Conservation (phyloP, 177 flowering plant genomes). For the Vitis hybrid region DNA sequence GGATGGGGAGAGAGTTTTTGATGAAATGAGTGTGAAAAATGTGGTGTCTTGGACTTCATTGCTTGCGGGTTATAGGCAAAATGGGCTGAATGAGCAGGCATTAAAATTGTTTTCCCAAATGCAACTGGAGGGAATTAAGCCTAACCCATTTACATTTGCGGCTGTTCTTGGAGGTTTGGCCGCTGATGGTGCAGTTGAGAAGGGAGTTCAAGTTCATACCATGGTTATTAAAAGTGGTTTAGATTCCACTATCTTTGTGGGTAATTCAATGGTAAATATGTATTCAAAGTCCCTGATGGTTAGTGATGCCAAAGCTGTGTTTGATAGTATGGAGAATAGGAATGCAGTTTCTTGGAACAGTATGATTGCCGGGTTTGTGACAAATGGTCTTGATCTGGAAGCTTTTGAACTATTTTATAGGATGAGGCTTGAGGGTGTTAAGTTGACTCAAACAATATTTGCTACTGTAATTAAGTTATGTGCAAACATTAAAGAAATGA, state of each 20-base stretch:
- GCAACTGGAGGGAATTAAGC: slow-evolving; percentile 55
- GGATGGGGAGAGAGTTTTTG: slow-evolving; percentile 57
- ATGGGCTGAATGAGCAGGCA: slow-evolving; percentile 42
- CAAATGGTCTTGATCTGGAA: slow-evolving; percentile 56
- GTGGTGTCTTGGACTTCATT: slow-evolving; percentile 90
- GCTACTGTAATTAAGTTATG: slow-evolving; percentile 56
- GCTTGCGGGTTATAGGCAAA: slow-evolving; percentile 59
- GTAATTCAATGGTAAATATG: slow-evolving; percentile 75
- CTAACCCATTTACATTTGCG: slow-evolving; percentile 70
- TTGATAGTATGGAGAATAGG: slow-evolving; percentile 43
- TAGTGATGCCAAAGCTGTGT: slow-evolving; percentile 51
- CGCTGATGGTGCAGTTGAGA: slow-evolving; percentile 33
- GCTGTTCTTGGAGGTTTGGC: slow-evolving; percentile 67
- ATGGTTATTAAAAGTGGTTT: slow-evolving; percentile 63
- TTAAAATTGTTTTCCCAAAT: slow-evolving; percentile 44
- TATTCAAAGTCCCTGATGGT: slow-evolving; percentile 64
- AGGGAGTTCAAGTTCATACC: slow-evolving; percentile 57
- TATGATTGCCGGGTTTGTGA: slow-evolving; percentile 63
- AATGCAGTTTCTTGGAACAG: slow-evolving; percentile 71
- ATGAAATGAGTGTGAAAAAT: slow-evolving; percentile 68
- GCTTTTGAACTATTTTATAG: slow-evolving; percentile 52
- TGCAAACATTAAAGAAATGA: slow-evolving; percentile 48
- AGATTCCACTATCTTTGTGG: slow-evolving; percentile 38
- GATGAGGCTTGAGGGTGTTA: slow-evolving; percentile 56
- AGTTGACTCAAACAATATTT: slow-evolving; percentile 46